A percentile compares a stretch with the other conserved stretches of the same genome.
Evolutionary conservation across 768 basidiomycete genomes (phyloP).

Genomic region (Flagelloscypha sp.): DNA sequence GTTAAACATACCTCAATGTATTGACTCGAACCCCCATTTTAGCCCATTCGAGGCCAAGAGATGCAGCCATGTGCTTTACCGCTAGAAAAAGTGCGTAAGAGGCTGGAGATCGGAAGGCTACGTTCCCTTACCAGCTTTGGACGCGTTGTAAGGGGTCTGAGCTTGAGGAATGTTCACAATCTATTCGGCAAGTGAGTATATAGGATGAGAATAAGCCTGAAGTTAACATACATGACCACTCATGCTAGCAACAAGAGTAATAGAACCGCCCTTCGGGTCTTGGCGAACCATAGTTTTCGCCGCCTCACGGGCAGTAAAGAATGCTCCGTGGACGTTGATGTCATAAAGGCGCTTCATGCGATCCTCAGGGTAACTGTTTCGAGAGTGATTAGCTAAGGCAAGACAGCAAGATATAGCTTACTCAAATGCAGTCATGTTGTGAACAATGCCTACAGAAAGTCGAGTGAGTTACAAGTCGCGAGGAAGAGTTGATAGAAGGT

Average conservation of each 20-base stretch:
- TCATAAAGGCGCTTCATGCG: conserved; percentile 79
- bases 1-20: conserved; percentile 46
- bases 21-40: conserved; percentile 84
- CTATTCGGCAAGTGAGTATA: conserved; percentile 27
- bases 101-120: not conserved
- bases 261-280: conserved; percentile 69
- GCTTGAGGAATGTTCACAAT: conserved; percentile 87
- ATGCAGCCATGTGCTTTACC: conserved; percentile 90
- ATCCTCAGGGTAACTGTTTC: conserved; percentile 70
- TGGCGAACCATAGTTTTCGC: conserved; percentile 84
- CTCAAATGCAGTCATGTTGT: conserved; percentile 85
- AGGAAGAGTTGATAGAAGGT: conserved; percentile 14
- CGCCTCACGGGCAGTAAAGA: conserved; percentile 94
- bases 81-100: conserved; percentile 32
- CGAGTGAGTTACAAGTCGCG: not conserved
- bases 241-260: conserved; percentile 87
- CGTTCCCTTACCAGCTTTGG: conserved; percentile 65
- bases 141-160: conserved; percentile 94
- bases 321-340: conserved; percentile 90
- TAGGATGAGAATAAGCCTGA: conserved; percentile 7
- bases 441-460: conserved; percentile 56
- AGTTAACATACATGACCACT: conserved; percentile 63
- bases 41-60: conserved; percentile 94
- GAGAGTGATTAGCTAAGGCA: conserved; percentile 8
- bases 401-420: conserved; percentile 26